phyloP scores from a whole-genome alignment of 2,329 filamentous ascomycete genomes.

The Aspergillus eucalypticola region DNA sequence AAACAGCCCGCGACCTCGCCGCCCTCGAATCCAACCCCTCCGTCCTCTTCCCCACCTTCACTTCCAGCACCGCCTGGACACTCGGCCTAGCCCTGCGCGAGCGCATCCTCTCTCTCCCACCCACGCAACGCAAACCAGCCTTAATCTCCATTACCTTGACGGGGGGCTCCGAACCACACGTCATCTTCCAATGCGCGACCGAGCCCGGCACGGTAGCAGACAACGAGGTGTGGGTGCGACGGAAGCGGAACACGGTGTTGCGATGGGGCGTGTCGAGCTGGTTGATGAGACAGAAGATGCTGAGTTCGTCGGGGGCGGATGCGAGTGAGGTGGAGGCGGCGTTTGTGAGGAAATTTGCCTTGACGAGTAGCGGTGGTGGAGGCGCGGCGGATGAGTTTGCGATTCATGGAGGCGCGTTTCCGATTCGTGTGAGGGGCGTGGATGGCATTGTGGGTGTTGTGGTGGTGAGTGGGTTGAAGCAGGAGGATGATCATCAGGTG shows the following conservation, averaged over 20 bases:
- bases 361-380: slow-evolving; percentile 54
- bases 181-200: slow-evolving; percentile 70
- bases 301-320: slow-evolving; percentile 14
- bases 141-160: slow-evolving; percentile 44
- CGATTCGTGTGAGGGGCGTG: slow-evolving; percentile 69
- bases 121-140: slow-evolving; percentile 38
- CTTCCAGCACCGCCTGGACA: slow-evolving; percentile 39
- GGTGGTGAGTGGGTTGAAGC: slow-evolving; percentile 73
- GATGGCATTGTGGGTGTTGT: slow-evolving; percentile 75
- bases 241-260: slow-evolving; percentile 72
- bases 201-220: slow-evolving; percentile 69
- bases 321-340: slow-evolving; percentile 58
- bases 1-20: slow-evolving; percentile 29
- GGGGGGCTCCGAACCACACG: slow-evolving; percentile 47
- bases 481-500: slow-evolving; percentile 75
- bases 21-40: slow-evolving; percentile 32
- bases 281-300: slow-evolving; percentile 69
- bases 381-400: slow-evolving; percentile 62
- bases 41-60: slow-evolving; percentile 41
- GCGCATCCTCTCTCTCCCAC: slow-evolving; percentile 38
- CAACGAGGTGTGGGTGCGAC: slow-evolving; percentile 68
- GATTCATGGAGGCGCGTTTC: slow-evolving; percentile 75
- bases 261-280: slow-evolving; percentile 70
- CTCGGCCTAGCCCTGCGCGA: slow-evolving; percentile 42
- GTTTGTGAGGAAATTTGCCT: slow-evolving; percentile 66